Evolutionary conservation across 1,284 basidiomycete species (phyloP).

Genomic region (Megacollybia platyphylla): DNA sequence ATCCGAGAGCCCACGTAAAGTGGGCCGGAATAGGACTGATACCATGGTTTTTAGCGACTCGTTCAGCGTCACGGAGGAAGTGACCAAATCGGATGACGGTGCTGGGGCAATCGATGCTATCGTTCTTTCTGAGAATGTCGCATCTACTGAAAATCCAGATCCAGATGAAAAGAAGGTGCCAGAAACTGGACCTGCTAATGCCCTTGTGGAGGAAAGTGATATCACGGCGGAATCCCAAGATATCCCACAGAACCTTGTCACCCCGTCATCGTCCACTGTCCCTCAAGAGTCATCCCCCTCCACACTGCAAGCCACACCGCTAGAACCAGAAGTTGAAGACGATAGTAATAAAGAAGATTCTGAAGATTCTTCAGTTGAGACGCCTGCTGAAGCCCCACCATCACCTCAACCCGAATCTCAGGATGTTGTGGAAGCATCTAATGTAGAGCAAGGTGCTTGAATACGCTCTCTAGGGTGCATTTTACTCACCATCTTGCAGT

Average conservation of each 20-base stretch:
- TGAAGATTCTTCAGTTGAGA: too few species aligned
- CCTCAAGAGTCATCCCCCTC: background rate
- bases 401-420: too few species aligned
- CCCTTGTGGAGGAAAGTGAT: background rate
- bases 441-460: too few species aligned
- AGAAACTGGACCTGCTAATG: background rate
- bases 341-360: too few species aligned
- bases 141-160: background rate
- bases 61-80: conserved; percentile 25
- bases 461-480: too few species aligned
- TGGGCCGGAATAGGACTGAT: conserved; percentile 54
- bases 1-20: conserved; percentile 36
- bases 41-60: conserved; percentile 66
- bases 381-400: too few species aligned
- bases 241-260: background rate
- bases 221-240: background rate
- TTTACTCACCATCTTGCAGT: too few species aligned
- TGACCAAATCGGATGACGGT: conserved; percentile 14
- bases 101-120: background rate
- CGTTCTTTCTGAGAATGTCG: background rate
- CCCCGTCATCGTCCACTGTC: conserved; percentile 3
- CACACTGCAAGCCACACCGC: too few species aligned
- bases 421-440: too few species aligned
- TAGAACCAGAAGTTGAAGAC: too few species aligned
- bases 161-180: background rate